Conservation (phyloP, 2,329 filamentous ascomycete genomes). For the Trichoderma asperellum region DNA sequence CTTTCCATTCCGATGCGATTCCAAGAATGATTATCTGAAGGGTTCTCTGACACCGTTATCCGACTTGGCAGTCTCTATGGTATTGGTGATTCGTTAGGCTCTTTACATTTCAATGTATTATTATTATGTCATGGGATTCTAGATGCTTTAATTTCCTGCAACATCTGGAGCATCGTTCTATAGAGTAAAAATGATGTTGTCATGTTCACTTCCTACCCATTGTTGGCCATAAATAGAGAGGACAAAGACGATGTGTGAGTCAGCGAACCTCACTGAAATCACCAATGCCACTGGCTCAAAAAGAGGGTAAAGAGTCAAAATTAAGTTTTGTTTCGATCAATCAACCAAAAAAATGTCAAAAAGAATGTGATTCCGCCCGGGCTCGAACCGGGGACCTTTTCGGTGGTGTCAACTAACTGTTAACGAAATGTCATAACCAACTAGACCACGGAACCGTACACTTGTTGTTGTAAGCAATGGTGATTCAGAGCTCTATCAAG, state of each 20-base stretch:
- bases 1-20: conserved; percentile 57
- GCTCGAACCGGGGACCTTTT: conserved; percentile 48
- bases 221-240: background rate
- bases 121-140: conserved; percentile 1
- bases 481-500: background rate
- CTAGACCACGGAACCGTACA: conserved; percentile 45
- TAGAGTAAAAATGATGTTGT: background rate
- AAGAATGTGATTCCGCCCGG: conserved; percentile 44
- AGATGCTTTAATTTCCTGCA: background rate
- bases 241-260: background rate
- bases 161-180: background rate
- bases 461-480: background rate
- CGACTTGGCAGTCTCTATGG: conserved; percentile 45
- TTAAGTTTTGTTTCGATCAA: background rate
- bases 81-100: conserved; percentile 66
- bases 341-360: background rate
- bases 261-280: background rate
- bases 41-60: conserved; percentile 64
- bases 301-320: background rate
- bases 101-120: conserved; percentile 55
- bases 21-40: conserved; percentile 57
- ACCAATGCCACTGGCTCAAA: background rate
- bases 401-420: conserved; percentile 38
- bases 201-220: background rate
- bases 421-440: conserved; percentile 48